Conservation (phyloP, 345 rosid species). For the Salix caprea region DNA sequence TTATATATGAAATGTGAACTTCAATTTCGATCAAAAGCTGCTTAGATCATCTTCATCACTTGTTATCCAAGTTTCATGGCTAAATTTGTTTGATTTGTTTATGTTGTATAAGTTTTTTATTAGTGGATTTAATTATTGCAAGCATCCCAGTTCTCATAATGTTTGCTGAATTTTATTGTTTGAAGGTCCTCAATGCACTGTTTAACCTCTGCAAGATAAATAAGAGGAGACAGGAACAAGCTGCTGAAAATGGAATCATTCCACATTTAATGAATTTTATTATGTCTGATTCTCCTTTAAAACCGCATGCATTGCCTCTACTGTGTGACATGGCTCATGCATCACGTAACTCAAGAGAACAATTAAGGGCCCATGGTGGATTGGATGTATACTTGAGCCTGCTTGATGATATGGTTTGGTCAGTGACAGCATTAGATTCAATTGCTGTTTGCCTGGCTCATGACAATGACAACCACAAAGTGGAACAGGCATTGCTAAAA, state of each 20-base stretch:
- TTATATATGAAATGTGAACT: background rate
- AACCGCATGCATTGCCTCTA: constrained; percentile 79
- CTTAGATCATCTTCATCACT: background rate
- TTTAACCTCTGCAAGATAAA: constrained; percentile 99
- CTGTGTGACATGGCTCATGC: constrained; percentile 99
- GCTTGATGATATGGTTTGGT: no score
- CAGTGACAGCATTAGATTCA: no score
- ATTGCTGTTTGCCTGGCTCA: no score
- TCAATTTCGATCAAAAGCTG: background rate
- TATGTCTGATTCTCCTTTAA: constrained; percentile 69
- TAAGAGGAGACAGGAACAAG: constrained; percentile 98
- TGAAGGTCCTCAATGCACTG: constrained; percentile 90
- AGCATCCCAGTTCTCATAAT: background rate
- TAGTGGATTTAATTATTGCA: background rate
- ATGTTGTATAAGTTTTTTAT: background rate
- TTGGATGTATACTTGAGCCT: no score
- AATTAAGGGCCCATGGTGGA: constrained; percentile 27
- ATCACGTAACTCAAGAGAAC: constrained; percentile 95
- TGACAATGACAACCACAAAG: no score
- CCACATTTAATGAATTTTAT: constrained; percentile 93
- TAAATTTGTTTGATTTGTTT: background rate
- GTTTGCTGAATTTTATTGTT: background rate
- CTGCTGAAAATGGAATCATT: constrained; percentile 98
- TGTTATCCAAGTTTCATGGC: background rate
- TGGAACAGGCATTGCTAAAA: no score